These are phyloP conservation scores for Bonia amplexicaulis DNA, from an alignment of 176 grass and related monocot species.

Conservation along the genomic window DNA sequence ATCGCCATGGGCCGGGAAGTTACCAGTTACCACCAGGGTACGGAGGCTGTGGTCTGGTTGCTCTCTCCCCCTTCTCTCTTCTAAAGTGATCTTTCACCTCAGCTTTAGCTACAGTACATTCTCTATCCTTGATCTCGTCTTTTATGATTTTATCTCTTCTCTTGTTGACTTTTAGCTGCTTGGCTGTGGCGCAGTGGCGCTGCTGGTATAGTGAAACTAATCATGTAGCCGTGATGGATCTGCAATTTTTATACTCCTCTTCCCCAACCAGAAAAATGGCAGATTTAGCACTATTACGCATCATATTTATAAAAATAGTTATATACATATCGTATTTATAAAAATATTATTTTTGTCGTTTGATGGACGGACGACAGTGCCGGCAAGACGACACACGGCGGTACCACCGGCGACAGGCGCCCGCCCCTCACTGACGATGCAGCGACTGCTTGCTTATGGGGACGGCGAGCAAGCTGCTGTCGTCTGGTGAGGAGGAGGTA, in stretches of 20 bases:
- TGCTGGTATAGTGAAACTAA: constrained; percentile 30
- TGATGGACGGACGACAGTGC: no score
- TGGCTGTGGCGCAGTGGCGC: constrained; percentile 24
- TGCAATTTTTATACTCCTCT: neutral
- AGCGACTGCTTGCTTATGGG: no score
- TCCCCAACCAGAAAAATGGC: no score
- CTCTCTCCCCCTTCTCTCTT: neutral
- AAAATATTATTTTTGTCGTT: no score
- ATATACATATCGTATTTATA: no score
- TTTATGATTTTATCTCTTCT: neutral
- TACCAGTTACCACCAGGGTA: constrained; percentile 20
- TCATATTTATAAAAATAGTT: no score
- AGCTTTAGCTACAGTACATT: constrained; percentile 38
- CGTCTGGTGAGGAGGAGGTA: no score
- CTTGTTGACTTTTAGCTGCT: constrained; percentile 36
- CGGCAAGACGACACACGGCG: no score
- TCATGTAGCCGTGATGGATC: constrained; percentile 17
- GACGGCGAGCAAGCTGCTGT: no score
- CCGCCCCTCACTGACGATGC: no score
- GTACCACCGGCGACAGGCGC: no score
- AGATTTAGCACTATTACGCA: no score
- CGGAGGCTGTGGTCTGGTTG: neutral
- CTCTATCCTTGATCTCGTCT: constrained; percentile 19
- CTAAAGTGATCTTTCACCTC: constrained; percentile 32
- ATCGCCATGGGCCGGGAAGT: constrained; percentile 61